These are phyloP conservation scores for Diaporthe sp. DNA, from an alignment of 2,329 filamentous ascomycete species.

Conservation along the genomic window DNA sequence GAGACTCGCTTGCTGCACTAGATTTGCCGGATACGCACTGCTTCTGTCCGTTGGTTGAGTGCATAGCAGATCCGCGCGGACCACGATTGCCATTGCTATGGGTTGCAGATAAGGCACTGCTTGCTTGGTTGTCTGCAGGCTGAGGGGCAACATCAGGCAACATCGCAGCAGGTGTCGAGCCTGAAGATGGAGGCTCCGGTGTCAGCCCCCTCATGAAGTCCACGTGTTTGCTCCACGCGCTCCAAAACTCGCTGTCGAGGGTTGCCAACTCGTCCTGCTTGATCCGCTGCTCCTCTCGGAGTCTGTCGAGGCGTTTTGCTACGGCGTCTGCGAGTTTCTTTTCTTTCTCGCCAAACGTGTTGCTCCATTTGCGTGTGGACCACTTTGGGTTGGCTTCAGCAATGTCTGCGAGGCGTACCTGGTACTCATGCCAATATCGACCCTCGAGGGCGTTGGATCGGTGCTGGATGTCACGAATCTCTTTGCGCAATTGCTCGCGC, in stretches of 20 bases:
- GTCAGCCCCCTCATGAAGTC: background rate
- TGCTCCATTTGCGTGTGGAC: slow-evolving; percentile 1
- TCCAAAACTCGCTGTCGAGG: slow-evolving; percentile 29
- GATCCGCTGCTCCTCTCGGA: background rate
- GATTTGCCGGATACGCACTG: background rate
- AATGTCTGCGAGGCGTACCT: background rate
- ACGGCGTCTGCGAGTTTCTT: background rate
- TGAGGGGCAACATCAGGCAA: background rate
- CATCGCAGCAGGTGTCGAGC: background rate
- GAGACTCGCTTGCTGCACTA: background rate
- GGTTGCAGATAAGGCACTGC: background rate
- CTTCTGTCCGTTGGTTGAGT: background rate
- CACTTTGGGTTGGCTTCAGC: background rate
- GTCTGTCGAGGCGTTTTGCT: background rate
- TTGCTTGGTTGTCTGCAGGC: background rate
- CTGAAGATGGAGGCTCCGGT: background rate
- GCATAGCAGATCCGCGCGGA: background rate
- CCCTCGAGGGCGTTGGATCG: background rate
- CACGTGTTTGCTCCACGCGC: slow-evolving; percentile 17
- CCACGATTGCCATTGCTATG: background rate
- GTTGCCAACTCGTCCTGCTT: background rate
- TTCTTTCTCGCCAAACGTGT: slow-evolving; percentile 15
- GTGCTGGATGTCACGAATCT: background rate
- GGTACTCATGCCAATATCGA: slow-evolving; percentile 24
- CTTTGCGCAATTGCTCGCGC: background rate